Evolutionary conservation across 2,329 filamentous ascomycete genomes (phyloP).

Genomic region (Aphanoascus verrucosus): DNA sequence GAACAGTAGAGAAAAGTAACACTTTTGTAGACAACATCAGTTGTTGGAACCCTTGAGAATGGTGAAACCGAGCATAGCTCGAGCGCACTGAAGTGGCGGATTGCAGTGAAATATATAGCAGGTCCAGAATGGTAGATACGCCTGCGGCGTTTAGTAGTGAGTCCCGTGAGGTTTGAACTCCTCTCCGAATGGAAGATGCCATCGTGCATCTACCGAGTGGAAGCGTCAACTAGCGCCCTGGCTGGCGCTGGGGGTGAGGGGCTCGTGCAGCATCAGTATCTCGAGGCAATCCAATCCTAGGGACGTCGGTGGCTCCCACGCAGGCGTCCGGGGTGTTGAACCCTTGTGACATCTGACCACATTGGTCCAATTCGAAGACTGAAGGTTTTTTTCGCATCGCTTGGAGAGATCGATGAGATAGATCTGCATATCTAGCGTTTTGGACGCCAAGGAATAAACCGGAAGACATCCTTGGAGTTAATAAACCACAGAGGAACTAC

Average conservation of each 20-base stretch:
- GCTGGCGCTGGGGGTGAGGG: background rate
- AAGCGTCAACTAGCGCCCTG: constrained; percentile 8
- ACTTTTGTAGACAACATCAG: background rate
- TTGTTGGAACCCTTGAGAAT: constrained; percentile 2
- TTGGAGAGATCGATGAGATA: background rate
- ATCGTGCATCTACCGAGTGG: background rate
- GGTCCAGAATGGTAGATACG: constrained; percentile 1
- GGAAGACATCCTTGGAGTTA: background rate
- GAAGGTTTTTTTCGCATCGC: background rate
- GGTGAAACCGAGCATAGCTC: constrained; percentile 4
- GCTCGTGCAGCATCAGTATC: background rate
- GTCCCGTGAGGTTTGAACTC: background rate
- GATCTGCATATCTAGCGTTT: constrained; percentile 5
- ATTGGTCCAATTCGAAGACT: background rate
- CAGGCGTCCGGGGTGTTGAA: background rate
- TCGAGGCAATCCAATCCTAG: background rate
- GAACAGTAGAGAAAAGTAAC: constrained; percentile 3
- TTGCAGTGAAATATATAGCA: background rate
- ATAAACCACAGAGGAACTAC: background rate
- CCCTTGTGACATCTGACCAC: constrained; percentile 4
- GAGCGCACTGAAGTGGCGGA: background rate
- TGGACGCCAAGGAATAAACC: background rate
- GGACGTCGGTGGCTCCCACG: background rate
- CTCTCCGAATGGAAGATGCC: background rate
- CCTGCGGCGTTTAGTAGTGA: background rate